Conservation (phyloP, 2,329 filamentous ascomycete genomes). For the Xylaria arbuscula region DNA sequence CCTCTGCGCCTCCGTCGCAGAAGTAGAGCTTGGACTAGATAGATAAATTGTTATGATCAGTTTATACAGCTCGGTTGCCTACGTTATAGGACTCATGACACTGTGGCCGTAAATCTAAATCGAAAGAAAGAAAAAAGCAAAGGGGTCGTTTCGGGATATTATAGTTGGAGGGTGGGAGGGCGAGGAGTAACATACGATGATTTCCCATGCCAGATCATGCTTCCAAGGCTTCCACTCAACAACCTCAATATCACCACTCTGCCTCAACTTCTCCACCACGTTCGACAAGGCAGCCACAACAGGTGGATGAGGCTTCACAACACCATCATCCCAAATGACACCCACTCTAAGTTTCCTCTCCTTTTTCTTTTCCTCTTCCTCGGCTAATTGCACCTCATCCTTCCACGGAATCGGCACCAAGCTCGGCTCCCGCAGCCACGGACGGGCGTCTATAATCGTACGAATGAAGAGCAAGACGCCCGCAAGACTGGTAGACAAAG, state of each 20-base stretch:
- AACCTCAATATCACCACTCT: constrained; percentile 62
- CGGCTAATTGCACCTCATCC: constrained; percentile 11
- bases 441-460: constrained; percentile 46
- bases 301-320: constrained; percentile 70
- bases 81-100: neutral
- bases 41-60: neutral
- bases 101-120: neutral
- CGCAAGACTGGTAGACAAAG: constrained; percentile 63
- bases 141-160: too few species aligned
- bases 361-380: constrained; percentile 24
- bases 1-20: constrained; percentile 68
- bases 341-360: constrained; percentile 66
- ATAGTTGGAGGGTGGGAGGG: too few species aligned
- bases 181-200: constrained; percentile 55
- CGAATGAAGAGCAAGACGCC: constrained; percentile 59
- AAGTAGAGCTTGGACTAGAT: constrained; percentile 62
- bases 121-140: too few species aligned
- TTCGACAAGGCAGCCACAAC: constrained; percentile 66
- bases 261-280: constrained; percentile 62
- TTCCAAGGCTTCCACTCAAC: constrained; percentile 66
- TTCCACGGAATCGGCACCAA: constrained; percentile 44
- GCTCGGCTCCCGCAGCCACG: constrained; percentile 46
- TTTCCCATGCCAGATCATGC: constrained; percentile 60
- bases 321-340: constrained; percentile 67
- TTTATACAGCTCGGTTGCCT: neutral